phyloP scores from a whole-genome alignment of 2,329 filamentous ascomycete species.

The Eutypella sp. region DNA sequence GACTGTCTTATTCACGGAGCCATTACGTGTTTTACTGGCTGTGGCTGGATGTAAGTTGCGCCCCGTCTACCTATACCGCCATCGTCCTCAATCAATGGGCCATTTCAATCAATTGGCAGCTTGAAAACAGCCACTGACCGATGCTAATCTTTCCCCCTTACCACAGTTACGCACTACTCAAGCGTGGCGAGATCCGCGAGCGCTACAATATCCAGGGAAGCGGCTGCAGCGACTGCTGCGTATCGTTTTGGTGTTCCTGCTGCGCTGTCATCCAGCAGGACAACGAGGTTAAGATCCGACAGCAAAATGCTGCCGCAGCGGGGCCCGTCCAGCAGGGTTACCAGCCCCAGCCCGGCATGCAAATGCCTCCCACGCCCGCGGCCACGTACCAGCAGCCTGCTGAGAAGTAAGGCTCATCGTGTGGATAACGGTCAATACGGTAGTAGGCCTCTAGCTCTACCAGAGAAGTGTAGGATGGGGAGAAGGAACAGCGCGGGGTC shows the following conservation, averaged over 20 bases:
- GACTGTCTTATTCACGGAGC: constrained; percentile 24
- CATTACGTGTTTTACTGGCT: constrained; percentile 21
- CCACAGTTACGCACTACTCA: constrained; percentile 37
- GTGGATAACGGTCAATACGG: too few relatives aligned
- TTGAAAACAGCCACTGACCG: not conserved
- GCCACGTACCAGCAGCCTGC: constrained; percentile 13
- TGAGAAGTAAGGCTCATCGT: not conserved
- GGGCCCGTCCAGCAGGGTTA: constrained; percentile 25
- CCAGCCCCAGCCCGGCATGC: constrained; percentile 26
- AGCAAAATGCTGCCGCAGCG: constrained; percentile 14
- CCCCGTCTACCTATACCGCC: not conserved
- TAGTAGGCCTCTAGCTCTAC: too few relatives aligned
- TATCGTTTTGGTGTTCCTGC: constrained; percentile 40
- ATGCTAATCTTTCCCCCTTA: constrained; percentile 19
- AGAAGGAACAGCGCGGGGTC: too few relatives aligned
- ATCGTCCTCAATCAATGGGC: too few relatives aligned
- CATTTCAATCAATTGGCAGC: too few relatives aligned
- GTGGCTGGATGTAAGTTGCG: constrained; percentile 26
- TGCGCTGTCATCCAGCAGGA: constrained; percentile 42
- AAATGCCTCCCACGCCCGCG: constrained; percentile 20
- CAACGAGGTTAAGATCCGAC: constrained; percentile 32
- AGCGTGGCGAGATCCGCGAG: constrained; percentile 38
- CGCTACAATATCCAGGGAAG: constrained; percentile 39
- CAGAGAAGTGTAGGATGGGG: too few relatives aligned
- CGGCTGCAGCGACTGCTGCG: constrained; percentile 35